Evolutionary conservation across 1,284 basidiomycete genomes (phyloP), one percentile per base, ranked within the genome.

Genomic region (Tilletia indica): DNA sequence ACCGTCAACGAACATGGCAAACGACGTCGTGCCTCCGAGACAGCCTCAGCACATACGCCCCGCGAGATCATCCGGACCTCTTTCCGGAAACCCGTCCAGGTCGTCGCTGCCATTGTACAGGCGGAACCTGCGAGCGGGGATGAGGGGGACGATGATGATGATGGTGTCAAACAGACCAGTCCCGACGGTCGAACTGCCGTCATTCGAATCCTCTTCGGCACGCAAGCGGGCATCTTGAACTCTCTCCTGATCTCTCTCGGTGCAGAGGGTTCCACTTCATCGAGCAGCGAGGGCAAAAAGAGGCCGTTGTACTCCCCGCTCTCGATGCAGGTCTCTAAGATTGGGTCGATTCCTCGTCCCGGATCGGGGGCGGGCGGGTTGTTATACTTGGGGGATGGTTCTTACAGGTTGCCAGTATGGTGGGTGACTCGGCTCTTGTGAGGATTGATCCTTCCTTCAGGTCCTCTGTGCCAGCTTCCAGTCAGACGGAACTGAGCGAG

Each of bases 301-400:
- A 31, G 25, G 25, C 25, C 25, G 25, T 31, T 31, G 25, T 25
- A 70, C 49, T 34, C 61, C 21, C 70, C 73, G 3, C 49, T 38
- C 16, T 42, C 21, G 36, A 71, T 8, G 11, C 19, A 8, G 71
- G 19, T 25, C 11, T 67, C 63, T n/a, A 54, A 45, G 16, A 67
- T 67, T 56, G 72, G 81, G 67, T 34, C 67, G 9, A 71, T 80
- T 4, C 68, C 67, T 38, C 69, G 71, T 5, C 67, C 82, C 31
- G 78, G 80, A 21, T 42, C 75, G 2, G 79, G 80, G 2, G 73
- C 78, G 8, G 73, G 76, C 19, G 77, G 72, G 0, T 56, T 83
- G 8, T 67, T 75, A 2, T 79, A 80, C 36, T 71, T 82, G 6
- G 77, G 79, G 38, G 81, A 83, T 2, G 74, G 42, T 73, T 81